Evolutionary conservation across 495 filamentous ascomycete species (phyloP).

Genomic region (Aspergillus avenaceus): DNA sequence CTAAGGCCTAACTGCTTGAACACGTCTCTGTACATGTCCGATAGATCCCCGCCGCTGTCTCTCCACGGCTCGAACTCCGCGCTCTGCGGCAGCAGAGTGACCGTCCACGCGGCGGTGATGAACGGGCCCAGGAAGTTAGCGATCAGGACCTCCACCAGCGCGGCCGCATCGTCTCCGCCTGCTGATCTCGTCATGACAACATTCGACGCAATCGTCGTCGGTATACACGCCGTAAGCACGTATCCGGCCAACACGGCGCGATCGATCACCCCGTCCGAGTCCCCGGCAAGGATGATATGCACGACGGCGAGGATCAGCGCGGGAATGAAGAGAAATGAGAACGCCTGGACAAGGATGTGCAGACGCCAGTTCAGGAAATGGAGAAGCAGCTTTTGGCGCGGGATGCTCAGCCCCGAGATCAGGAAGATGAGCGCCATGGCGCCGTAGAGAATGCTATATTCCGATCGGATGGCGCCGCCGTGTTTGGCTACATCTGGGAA

Average conservation of each 20-base stretch:
- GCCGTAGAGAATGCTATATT: conserved; percentile 53
- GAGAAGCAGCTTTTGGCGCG: conserved; percentile 45
- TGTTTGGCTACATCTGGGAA: conserved; percentile 52
- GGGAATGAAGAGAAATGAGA: conserved; percentile 49
- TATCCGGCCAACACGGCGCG: conserved; percentile 50
- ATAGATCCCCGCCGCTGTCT: conserved; percentile 39
- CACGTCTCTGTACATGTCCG: conserved; percentile 47
- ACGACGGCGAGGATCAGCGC: conserved; percentile 42
- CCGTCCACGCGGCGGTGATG: conserved; percentile 48
- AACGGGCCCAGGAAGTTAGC: conserved; percentile 53
- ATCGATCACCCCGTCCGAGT: conserved; percentile 37
- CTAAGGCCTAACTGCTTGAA: conserved; percentile 50
- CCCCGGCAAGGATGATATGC: conserved; percentile 43
- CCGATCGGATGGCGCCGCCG: conserved; percentile 48
- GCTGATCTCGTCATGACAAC: conserved; percentile 54
- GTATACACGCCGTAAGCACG: conserved; percentile 52
- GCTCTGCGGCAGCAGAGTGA: conserved; percentile 40
- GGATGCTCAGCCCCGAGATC: conserved; percentile 50
- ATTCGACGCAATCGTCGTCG: conserved; percentile 55
- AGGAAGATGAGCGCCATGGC: conserved; percentile 52
- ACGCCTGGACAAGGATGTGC: conserved; percentile 47
- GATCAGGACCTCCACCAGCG: conserved; percentile 50
- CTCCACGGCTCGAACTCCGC: conserved; percentile 42
- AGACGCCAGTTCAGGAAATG: conserved; percentile 51
- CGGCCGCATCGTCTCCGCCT: conserved; percentile 52